Base-by-base conservation (phyloP, 1,139 yeast species). In the Hansenula sp. region DNA sequence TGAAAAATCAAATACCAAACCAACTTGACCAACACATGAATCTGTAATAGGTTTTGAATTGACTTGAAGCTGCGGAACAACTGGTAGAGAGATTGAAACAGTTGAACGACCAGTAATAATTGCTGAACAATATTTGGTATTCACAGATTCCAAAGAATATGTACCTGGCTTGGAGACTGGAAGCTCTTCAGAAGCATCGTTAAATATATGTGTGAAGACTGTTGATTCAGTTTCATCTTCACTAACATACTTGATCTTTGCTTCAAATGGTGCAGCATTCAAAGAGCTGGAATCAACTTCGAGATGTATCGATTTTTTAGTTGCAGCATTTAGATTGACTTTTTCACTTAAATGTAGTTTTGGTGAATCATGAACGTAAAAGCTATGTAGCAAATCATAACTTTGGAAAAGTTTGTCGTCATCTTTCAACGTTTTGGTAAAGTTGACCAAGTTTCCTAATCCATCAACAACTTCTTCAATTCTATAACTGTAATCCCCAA, bases 21-120 rank as follows among this genome's bases (percentile, higher is more conserved):
- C 98, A 10, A 88, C 81, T 39, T 90, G 87, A 1, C 98, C 98
- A 27, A 94, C 85, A 65, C 99, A 92, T 44, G 83, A 78, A 55
- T 92, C 97, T 29, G 79, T 68, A 3, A 90, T 77, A 3, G 89
- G 80, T 3, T 69, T 66, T 1, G 86, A 75, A 5, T 57, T 48
- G 6, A 84, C 78, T 39, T 59, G 66, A 50, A 79, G 71, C 43
- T 57, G 61, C 3, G 92, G 92, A 18, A 77, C 65, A 7, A 69
- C 61, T 3, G 82, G 79, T 35, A 68, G 66, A 0, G 81, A 66
- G 1, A 77, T 71, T 12, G 70, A 48, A 27, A 77, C 65, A 16
- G 63, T 57, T 2, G 77, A 60, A 16, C 73, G 66, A 41, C 75
- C 75, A 36, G 65, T 58, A 31, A 80, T 69, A 13, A 72, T 66